These are phyloP conservation scores for Hymenoscyphus repandus DNA, from an alignment of 2,329 filamentous ascomycete species.

Conservation along the genomic window DNA sequence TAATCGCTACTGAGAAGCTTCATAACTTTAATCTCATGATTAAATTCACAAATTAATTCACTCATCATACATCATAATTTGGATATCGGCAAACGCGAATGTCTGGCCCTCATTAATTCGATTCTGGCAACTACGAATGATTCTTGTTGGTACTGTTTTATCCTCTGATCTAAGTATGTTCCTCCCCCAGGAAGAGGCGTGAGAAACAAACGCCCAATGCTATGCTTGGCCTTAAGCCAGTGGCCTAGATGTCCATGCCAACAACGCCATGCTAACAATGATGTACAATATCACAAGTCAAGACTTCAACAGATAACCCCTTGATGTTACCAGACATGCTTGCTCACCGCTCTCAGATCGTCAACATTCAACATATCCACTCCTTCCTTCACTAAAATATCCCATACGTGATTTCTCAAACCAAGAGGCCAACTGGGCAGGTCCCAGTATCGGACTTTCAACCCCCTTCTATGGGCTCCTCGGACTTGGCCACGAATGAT, in stretches of 20 bases:
- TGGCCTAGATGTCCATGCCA: too few relatives aligned
- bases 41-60: too few relatives aligned
- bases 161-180: neutral
- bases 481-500: slow-evolving; percentile 41
- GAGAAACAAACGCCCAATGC: too few relatives aligned
- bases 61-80: too few relatives aligned
- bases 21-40: too few relatives aligned
- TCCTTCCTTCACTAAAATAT: slow-evolving; percentile 48
- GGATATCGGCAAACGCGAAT: too few relatives aligned
- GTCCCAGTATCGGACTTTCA: slow-evolving; percentile 57
- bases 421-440: slow-evolving; percentile 51
- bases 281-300: too few relatives aligned
- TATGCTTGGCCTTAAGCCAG: too few relatives aligned
- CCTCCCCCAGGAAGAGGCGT: too few relatives aligned
- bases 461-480: slow-evolving; percentile 44
- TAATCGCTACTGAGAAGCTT: too few relatives aligned
- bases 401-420: slow-evolving; percentile 52
- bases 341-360: slow-evolving; percentile 42
- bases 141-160: neutral
- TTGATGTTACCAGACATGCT: slow-evolving; percentile 18
- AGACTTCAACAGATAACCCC: neutral
- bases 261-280: too few relatives aligned
- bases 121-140: neutral
- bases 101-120: too few relatives aligned
- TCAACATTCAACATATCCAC: slow-evolving; percentile 59